Conservation (phyloP, 2,329 filamentous ascomycete species). For the Curvularia lunata region DNA sequence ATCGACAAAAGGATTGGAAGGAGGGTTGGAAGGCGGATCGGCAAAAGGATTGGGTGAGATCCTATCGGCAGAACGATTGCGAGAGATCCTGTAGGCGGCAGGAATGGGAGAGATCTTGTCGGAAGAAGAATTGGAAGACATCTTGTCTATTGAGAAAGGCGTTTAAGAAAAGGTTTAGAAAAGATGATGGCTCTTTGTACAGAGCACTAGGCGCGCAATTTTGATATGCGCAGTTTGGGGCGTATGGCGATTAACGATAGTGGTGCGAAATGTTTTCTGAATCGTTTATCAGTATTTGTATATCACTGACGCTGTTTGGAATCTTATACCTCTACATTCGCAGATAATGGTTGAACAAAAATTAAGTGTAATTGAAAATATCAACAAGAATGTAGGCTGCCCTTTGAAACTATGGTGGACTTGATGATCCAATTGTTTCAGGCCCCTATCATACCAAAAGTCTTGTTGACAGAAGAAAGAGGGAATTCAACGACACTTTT, state of each 20-base stretch:
- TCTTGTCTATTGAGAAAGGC: background rate
- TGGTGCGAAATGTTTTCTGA: background rate
- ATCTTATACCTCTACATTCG: conserved; percentile 1
- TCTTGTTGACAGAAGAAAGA: conserved; percentile 2
- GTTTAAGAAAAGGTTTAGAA: background rate
- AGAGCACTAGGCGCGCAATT: background rate
- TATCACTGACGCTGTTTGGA: background rate
- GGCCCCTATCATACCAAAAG: background rate
- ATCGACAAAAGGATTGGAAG: background rate
- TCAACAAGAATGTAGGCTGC: conserved; percentile 1
- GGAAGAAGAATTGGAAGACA: background rate
- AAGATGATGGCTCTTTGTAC: background rate
- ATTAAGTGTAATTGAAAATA: conserved; percentile 1
- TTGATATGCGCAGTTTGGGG: background rate
- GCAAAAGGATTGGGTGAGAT: background rate
- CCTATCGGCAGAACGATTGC: background rate
- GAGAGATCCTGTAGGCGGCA: background rate
- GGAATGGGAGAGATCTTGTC: background rate
- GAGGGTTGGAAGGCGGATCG: background rate
- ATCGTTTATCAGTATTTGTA: background rate
- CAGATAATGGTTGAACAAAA: background rate
- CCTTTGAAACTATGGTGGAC: background rate
- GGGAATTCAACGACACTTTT: background rate
- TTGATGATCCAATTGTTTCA: background rate
- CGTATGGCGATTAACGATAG: background rate